Conservation (phyloP, 768 basidiomycete genomes). For the Lentinula sp. region DNA sequence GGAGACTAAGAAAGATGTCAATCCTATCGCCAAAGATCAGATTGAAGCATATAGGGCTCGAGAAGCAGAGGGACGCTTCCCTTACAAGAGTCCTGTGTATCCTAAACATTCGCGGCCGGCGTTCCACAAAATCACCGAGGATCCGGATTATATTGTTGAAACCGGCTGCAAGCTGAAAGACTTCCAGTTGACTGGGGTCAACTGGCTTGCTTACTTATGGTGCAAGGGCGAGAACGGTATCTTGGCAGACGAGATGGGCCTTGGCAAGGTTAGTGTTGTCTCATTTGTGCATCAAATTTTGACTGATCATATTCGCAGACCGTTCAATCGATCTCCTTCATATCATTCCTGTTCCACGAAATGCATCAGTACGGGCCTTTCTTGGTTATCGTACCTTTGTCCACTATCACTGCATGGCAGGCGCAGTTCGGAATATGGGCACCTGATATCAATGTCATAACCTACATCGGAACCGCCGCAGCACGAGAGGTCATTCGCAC, state of each 20-base stretch:
- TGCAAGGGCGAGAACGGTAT: slow-evolving; percentile 93
- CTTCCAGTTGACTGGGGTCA: slow-evolving; percentile 96
- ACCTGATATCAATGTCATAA: slow-evolving; percentile 94
- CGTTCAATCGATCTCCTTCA: slow-evolving; percentile 92
- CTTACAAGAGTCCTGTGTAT: slow-evolving; percentile 76
- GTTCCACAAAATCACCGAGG: slow-evolving; percentile 79
- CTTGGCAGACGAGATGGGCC: slow-evolving; percentile 98
- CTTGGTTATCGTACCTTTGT: slow-evolving; percentile 95
- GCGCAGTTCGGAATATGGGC: slow-evolving; percentile 92
- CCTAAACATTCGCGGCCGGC: slow-evolving; percentile 60
- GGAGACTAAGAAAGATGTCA: slow-evolving; percentile 82
- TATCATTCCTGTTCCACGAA: slow-evolving; percentile 92
- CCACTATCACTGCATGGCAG: slow-evolving; percentile 98
- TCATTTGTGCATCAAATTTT: slow-evolving; percentile 1
- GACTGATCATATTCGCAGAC: slow-evolving; percentile 41
- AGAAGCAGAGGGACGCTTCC: slow-evolving; percentile 74
- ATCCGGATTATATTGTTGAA: slow-evolving; percentile 75
- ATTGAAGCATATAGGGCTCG: slow-evolving; percentile 77
- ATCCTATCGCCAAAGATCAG: slow-evolving; percentile 66
- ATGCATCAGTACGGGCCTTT: slow-evolving; percentile 93
- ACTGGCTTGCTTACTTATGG: slow-evolving; percentile 99
- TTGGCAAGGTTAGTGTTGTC: slow-evolving; percentile 67
- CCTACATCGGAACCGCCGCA: slow-evolving; percentile 86
- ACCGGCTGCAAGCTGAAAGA: slow-evolving; percentile 91
- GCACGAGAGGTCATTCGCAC: slow-evolving; percentile 88